Conservation (phyloP, 441 rosid genomes). For the Erysimum pusillum region DNA sequence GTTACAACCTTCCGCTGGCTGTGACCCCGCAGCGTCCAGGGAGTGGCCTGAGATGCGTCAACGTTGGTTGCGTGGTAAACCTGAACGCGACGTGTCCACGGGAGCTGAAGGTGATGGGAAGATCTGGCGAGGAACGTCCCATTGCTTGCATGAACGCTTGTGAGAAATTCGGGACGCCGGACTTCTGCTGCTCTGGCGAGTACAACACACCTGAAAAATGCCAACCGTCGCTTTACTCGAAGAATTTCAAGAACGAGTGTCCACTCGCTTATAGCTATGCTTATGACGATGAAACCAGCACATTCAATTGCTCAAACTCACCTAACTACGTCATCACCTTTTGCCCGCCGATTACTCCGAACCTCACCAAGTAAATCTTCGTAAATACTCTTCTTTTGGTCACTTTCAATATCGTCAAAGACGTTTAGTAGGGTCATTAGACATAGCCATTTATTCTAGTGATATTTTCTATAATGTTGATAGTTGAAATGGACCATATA, state of each 20-base stretch:
- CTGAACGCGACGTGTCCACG: constrained; percentile 47
- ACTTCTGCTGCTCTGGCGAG: constrained; percentile 45
- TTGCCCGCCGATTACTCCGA: constrained; percentile 41
- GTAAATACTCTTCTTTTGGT: neutral
- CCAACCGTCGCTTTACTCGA: constrained; percentile 40
- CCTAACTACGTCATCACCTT: constrained; percentile 50
- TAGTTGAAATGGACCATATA: no score
- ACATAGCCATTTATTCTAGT: neutral
- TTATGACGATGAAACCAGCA: constrained; percentile 35
- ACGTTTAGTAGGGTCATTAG: neutral
- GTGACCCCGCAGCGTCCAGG: neutral
- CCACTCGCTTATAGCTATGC: constrained; percentile 50
- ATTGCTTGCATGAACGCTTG: constrained; percentile 55
- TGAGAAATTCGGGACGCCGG: constrained; percentile 20
- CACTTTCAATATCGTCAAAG: neutral
- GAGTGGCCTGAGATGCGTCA: neutral
- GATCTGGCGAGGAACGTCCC: constrained; percentile 3
- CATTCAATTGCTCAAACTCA: constrained; percentile 44
- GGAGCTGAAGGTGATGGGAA: constrained; percentile 33
- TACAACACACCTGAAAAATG: constrained; percentile 31
- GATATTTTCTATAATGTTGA: neutral
- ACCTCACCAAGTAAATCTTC: neutral
- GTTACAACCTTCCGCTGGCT: constrained; percentile 52
- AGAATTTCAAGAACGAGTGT: constrained; percentile 46
- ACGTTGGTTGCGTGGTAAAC: neutral